Evolutionary conservation across 78 protist genomes (phyloP).

Genomic region (Dictyostelium brefeldianum): DNA sequence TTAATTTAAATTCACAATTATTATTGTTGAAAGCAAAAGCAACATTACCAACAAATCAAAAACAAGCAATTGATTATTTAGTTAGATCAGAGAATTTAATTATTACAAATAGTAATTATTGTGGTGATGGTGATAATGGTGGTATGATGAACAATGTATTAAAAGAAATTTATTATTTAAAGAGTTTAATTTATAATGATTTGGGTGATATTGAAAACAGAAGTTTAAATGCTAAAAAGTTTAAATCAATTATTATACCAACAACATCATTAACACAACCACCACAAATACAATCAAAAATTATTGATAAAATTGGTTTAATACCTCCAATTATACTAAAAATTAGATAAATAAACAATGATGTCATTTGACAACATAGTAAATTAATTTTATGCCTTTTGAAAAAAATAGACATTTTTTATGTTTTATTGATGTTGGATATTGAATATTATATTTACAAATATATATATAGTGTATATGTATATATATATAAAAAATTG

Average conservation of each 20-base stretch:
- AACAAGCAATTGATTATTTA: not conserved
- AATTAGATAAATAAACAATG: constrained; percentile 3
- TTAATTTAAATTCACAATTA: not conserved
- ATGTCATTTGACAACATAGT: not conserved
- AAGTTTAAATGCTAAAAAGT: constrained; percentile 23
- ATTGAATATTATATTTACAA: not conserved
- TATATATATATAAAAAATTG: not conserved
- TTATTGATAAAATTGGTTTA: constrained; percentile 1
- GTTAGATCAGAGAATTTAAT: not conserved
- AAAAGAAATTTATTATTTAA: constrained; percentile 30
- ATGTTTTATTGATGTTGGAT: not conserved
- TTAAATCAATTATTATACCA: not conserved
- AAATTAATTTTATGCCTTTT: not conserved
- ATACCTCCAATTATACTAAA: not conserved
- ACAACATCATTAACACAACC: not conserved
- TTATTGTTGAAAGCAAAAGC: constrained; percentile 26
- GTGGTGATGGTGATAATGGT: not conserved
- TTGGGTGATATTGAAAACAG: constrained; percentile 9
- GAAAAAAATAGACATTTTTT: constrained; percentile 1
- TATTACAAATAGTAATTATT: not conserved
- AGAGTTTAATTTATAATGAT: constrained; percentile 23
- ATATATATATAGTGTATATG: not conserved
- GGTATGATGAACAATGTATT: not conserved
- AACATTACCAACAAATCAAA: not conserved
- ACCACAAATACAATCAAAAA: not conserved